Conservation (phyloP, 1,139 yeast species). For the Candida tetrigidarum region DNA sequence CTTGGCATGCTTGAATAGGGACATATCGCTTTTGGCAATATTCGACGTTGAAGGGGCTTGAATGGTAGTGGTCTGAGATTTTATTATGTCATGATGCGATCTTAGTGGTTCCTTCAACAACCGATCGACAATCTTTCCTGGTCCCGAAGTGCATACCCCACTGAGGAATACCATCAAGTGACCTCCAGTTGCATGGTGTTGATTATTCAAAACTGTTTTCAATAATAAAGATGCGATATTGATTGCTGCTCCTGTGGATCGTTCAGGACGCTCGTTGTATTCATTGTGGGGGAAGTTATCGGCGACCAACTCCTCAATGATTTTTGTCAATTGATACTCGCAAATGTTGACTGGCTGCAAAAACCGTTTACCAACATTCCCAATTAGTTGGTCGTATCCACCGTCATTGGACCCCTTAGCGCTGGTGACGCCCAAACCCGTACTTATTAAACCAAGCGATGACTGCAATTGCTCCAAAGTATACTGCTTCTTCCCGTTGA, state of each 20-base stretch:
- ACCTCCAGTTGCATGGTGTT: constrained; percentile 55
- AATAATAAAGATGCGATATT: constrained; percentile 61
- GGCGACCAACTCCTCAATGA: constrained; percentile 55
- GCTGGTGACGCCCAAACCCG: constrained; percentile 32
- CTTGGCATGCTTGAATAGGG: constrained; percentile 38
- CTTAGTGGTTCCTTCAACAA: constrained; percentile 57
- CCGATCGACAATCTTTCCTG: constrained; percentile 55
- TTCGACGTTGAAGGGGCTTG: constrained; percentile 26
- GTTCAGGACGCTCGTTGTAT: constrained; percentile 52
- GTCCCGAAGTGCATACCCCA: constrained; percentile 63
- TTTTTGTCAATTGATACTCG: constrained; percentile 58
- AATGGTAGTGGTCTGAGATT: constrained; percentile 40
- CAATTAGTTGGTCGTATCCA: constrained; percentile 23
- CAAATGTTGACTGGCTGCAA: constrained; percentile 53
- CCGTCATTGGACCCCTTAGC: constrained; percentile 6
- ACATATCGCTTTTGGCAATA: constrained; percentile 34
- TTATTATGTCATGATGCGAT: constrained; percentile 60
- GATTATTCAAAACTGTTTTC: constrained; percentile 40
- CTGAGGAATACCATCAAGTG: constrained; percentile 62
- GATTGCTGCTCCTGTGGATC: constrained; percentile 72
- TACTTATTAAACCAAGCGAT: constrained; percentile 54
- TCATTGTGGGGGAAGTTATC: constrained; percentile 56
- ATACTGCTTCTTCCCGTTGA: constrained; percentile 66
- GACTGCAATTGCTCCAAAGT: constrained; percentile 53
- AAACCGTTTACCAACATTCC: constrained; percentile 38